phyloP scores from a whole-genome alignment of 2,329 filamentous ascomycete genomes.

The Talaromyces funiculosus region DNA sequence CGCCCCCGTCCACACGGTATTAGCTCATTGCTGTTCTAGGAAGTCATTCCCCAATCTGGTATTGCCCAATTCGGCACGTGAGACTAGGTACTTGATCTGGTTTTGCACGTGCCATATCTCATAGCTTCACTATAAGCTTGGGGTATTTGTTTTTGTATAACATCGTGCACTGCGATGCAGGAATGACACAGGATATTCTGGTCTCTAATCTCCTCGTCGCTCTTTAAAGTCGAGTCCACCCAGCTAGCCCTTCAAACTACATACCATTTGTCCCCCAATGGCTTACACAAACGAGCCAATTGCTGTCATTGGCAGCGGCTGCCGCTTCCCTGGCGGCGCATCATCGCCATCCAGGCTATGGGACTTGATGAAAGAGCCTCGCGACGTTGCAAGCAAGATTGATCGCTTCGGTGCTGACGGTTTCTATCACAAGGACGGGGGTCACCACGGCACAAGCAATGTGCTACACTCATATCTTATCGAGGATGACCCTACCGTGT shows the following conservation, averaged over 20 bases:
- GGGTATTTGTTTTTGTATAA: neutral
- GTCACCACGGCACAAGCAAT: slow-evolving; percentile 13
- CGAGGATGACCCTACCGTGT: slow-evolving; percentile 14
- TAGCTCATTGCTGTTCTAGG: neutral
- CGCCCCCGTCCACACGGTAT: neutral
- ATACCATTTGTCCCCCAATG: neutral
- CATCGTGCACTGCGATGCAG: neutral
- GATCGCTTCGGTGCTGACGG: slow-evolving; percentile 3
- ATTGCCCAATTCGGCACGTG: neutral
- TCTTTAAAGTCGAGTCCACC: neutral
- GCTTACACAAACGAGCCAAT: slow-evolving; percentile 6
- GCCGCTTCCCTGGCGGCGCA: slow-evolving; percentile 11
- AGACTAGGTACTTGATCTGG: neutral
- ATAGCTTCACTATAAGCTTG: neutral
- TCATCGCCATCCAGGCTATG: slow-evolving; percentile 6
- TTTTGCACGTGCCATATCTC: neutral
- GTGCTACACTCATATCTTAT: neutral
- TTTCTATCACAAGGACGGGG: slow-evolving; percentile 8
- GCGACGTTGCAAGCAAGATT: slow-evolving; percentile 8
- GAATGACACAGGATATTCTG: neutral
- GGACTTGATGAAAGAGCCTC: slow-evolving; percentile 16
- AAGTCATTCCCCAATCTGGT: neutral
- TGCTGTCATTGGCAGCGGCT: slow-evolving; percentile 13
- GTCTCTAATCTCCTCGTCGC: neutral
- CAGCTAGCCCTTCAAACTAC: neutral